These are phyloP conservation scores for Schwanniomyces polymorphus DNA, from an alignment of 805 yeast species.

Conservation along the genomic window DNA sequence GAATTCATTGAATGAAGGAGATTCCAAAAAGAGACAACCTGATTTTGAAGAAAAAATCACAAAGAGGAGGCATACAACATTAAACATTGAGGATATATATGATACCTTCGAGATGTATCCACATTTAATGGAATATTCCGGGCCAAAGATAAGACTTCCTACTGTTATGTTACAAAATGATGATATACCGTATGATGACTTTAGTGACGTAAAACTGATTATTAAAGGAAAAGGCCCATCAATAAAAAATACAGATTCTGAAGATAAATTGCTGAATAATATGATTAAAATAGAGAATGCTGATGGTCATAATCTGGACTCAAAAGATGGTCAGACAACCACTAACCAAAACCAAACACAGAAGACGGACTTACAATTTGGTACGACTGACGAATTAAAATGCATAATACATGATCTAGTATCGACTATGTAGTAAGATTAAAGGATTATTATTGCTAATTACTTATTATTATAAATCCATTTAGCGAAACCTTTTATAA, in stretches of 20 bases:
- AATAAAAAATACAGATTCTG: neutral
- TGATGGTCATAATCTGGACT: neutral
- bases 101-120: conserved; percentile 67
- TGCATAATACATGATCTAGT: conserved; percentile 71
- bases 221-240: conserved; percentile 5
- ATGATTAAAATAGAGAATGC: conserved; percentile 1
- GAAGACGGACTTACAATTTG: conserved; percentile 39
- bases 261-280: conserved; percentile 3
- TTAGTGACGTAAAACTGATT: conserved; percentile 31
- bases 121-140: conserved; percentile 65
- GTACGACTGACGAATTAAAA: conserved; percentile 66
- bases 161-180: conserved; percentile 57
- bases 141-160: conserved; percentile 54
- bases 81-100: conserved; percentile 66
- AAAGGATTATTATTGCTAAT: neutral
- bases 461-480: neutral
- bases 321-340: neutral
- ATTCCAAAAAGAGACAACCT: conserved; percentile 18
- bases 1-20: neutral
- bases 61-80: conserved; percentile 19
- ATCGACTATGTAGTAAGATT: conserved; percentile 26
- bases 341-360: neutral
- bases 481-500: conserved; percentile 10
- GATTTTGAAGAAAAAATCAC: conserved; percentile 10
- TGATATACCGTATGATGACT: conserved; percentile 37